These are phyloP conservation scores for Suillus cothurnatus DNA, from an alignment of 768 basidiomycete species.

Conservation along the genomic window DNA sequence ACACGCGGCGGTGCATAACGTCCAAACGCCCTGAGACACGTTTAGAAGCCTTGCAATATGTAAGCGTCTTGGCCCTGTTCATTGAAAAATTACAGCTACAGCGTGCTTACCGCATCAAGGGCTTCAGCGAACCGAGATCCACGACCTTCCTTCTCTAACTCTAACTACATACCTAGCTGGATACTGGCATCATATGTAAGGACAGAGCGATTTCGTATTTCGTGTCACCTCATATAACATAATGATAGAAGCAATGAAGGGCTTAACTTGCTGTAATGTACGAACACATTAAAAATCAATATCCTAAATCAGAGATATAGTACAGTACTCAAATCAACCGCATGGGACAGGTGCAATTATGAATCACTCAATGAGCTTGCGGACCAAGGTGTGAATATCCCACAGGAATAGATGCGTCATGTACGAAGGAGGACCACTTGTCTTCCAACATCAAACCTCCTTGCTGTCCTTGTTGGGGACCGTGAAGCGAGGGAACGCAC, in stretches of 20 bases:
- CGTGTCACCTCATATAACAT: too few species aligned
- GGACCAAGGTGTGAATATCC: not conserved
- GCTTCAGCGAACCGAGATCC: not conserved
- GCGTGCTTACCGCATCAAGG: not conserved
- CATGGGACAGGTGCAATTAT: not conserved
- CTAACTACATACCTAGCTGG: not conserved
- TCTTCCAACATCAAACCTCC: slow-evolving; percentile 37
- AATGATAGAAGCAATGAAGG: not conserved
- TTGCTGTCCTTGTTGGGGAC: slow-evolving; percentile 13
- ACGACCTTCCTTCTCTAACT: not conserved
- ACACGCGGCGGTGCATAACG: not conserved
- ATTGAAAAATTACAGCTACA: not conserved
- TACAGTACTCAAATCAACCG: not conserved
- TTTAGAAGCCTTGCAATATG: not conserved
- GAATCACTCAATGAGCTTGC: not conserved
- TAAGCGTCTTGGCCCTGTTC: not conserved
- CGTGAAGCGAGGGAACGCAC: not conserved
- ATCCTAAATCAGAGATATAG: not conserved
- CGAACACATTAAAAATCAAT: slow-evolving; percentile 1
- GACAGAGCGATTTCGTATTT: too few species aligned
- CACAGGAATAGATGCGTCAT: slow-evolving; percentile 20
- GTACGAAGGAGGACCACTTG: slow-evolving; percentile 43
- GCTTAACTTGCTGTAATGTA: slow-evolving; percentile 5
- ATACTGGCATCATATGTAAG: not conserved
- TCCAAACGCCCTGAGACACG: not conserved